Evolutionary conservation across 441 rosid genomes (phyloP).

Genomic region (Jatropha podagrica): DNA sequence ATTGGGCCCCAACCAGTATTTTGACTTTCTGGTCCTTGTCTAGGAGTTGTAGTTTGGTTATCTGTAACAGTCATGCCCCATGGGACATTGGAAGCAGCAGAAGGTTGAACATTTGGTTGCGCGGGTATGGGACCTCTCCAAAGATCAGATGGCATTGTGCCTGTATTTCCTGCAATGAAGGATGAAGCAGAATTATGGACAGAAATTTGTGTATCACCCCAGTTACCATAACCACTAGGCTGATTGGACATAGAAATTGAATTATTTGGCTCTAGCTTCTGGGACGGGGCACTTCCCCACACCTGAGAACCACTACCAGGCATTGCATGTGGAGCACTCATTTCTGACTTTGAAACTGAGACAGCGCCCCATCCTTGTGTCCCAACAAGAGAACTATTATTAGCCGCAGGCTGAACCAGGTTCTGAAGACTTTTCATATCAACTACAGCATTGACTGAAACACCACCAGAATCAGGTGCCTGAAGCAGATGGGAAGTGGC

Average conservation of each 20-base stretch:
- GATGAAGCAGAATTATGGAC: slow-evolving; percentile 41
- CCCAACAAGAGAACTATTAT: slow-evolving; percentile 39
- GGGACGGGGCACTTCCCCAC: slow-evolving; percentile 53
- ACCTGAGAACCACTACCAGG: slow-evolving; percentile 44
- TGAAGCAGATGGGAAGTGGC: slow-evolving; percentile 39
- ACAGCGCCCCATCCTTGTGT: slow-evolving; percentile 44
- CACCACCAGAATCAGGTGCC: slow-evolving; percentile 21
- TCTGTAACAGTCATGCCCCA: slow-evolving; percentile 50
- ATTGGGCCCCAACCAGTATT: slow-evolving; percentile 47
- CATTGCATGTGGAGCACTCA: slow-evolving; percentile 35
- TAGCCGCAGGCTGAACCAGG: slow-evolving; percentile 39
- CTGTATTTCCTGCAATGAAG: slow-evolving; percentile 35
- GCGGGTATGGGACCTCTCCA: slow-evolving; percentile 62
- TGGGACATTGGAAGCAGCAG: slow-evolving; percentile 33
- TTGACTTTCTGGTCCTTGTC: slow-evolving; percentile 43
- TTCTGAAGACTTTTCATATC: slow-evolving; percentile 46
- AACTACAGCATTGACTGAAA: slow-evolving; percentile 30
- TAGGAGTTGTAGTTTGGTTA: slow-evolving; percentile 34
- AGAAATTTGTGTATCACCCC: slow-evolving; percentile 42
- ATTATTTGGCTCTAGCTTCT: slow-evolving; percentile 38
- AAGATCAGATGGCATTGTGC: slow-evolving; percentile 48
- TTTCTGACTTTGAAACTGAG: slow-evolving; percentile 41
- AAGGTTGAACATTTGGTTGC: slow-evolving; percentile 50
- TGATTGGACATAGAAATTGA: slow-evolving; percentile 32
- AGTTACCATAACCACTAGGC: slow-evolving; percentile 49